Percentiles rank a stretch among this genome's conserved stretches.
These are phyloP conservation scores for Talaromyces sp. DNA, from an alignment of 2,329 filamentous ascomycete species.

Conservation along the genomic window DNA sequence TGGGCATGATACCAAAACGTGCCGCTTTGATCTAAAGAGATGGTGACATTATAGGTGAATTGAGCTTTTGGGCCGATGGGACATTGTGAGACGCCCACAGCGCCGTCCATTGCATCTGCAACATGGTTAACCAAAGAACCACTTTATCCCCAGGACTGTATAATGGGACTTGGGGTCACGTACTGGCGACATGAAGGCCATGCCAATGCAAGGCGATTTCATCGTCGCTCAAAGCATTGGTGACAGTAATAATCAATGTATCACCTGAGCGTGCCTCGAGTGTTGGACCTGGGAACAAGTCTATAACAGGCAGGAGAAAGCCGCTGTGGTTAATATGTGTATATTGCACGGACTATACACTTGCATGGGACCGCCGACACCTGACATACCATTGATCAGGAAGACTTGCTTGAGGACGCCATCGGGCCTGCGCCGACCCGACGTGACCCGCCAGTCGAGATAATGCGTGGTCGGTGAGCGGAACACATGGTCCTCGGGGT, in stretches of 20 bases:
- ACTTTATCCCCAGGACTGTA: not conserved
- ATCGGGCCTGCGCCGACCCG: slow-evolving; percentile 47
- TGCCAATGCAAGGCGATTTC: slow-evolving; percentile 52
- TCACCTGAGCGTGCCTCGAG: slow-evolving; percentile 54
- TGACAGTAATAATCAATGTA: slow-evolving; percentile 46
- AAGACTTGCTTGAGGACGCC: slow-evolving; percentile 55
- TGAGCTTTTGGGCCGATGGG: slow-evolving; percentile 61
- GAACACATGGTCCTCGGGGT: slow-evolving; percentile 47
- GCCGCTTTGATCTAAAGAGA: slow-evolving; percentile 42
- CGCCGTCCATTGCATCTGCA: slow-evolving; percentile 66
- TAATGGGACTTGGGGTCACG: not conserved
- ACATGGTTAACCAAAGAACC: not conserved
- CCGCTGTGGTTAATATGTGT: not conserved
- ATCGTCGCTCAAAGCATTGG: slow-evolving; percentile 46
- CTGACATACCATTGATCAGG: slow-evolving; percentile 52
- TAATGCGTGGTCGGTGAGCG: slow-evolving; percentile 38
- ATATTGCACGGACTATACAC: no score
- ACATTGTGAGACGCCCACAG: slow-evolving; percentile 67
- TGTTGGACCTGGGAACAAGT: slow-evolving; percentile 53
- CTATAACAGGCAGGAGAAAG: slow-evolving; percentile 21
- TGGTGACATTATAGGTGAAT: slow-evolving; percentile 48
- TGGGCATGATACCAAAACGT: slow-evolving; percentile 57
- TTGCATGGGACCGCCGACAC: not conserved
- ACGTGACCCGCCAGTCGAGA: slow-evolving; percentile 48
- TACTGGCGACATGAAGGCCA: slow-evolving; percentile 48